These are phyloP conservation scores for Aegilops bicornis DNA, from an alignment of 176 grass and related monocot genomes.

Conservation along the genomic window DNA sequence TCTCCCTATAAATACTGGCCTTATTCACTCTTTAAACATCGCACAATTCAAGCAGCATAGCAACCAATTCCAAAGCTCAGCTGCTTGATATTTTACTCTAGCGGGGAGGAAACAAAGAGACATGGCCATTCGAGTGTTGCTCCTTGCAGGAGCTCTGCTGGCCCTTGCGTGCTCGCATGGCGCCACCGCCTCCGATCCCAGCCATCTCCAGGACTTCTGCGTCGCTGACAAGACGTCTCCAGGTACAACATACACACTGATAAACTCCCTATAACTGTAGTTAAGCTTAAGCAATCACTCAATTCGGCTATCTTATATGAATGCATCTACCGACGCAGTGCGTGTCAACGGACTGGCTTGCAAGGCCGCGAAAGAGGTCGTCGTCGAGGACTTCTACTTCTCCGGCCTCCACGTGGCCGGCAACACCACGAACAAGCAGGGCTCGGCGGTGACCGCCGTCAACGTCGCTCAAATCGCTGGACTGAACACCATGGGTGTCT, in stretches of 20 bases:
- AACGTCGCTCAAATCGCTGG: constrained; percentile 24
- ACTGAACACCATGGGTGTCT: constrained; percentile 36
- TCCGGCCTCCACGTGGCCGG: no score
- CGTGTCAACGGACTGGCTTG: no score
- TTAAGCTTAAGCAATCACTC: no score
- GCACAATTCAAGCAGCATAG: neutral
- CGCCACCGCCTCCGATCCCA: neutral
- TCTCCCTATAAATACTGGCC: neutral
- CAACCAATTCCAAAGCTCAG: no score
- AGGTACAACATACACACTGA: neutral
- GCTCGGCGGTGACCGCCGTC: neutral
- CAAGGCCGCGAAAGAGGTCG: no score
- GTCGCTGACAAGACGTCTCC: neutral
- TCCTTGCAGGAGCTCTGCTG: neutral
- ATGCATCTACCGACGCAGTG: no score
- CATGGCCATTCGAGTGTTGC: neutral
- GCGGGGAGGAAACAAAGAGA: neutral
- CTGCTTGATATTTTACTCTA: neutral
- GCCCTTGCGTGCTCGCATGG: neutral
- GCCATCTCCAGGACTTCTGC: constrained; percentile 3
- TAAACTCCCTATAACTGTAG: no score
- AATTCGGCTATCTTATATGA: no score
- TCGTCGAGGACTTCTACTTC: no score
- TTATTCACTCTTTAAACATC: neutral
- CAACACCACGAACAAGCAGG: constrained; percentile 19